These are phyloP conservation scores for Paecilomyces niveus DNA, from an alignment of 2,329 filamentous ascomycete species.

Conservation along the genomic window DNA sequence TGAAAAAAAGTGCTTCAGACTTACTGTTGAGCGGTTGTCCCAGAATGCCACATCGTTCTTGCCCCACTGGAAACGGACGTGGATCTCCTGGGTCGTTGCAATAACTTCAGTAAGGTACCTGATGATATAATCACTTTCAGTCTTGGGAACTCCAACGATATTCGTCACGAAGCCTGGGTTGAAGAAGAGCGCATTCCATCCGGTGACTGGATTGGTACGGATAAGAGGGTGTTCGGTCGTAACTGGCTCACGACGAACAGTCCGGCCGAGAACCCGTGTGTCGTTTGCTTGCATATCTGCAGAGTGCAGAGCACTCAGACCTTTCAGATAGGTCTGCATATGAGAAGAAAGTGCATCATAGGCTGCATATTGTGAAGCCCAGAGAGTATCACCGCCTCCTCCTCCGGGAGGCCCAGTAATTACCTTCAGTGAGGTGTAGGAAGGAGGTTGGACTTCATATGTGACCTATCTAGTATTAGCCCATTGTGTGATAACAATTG, in stretches of 20 bases:
- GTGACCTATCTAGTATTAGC: conserved; percentile 38
- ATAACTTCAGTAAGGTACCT: conserved; percentile 48
- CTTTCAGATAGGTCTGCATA: conserved; percentile 54
- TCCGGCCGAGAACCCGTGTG: conserved; percentile 43
- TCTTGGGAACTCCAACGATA: conserved; percentile 53
- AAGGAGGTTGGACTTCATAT: conserved; percentile 52
- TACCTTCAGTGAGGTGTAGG: conserved; percentile 51
- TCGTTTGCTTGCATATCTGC: conserved; percentile 49
- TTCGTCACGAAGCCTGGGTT: conserved; percentile 53
- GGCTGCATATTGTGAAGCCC: conserved; percentile 52
- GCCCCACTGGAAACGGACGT: conserved; percentile 60
- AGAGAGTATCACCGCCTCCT: conserved; percentile 51
- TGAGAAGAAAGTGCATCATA: conserved; percentile 50
- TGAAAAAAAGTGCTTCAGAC: conserved; percentile 7
- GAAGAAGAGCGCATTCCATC: conserved; percentile 56
- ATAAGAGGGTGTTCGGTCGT: conserved; percentile 51
- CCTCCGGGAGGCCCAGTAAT: conserved; percentile 48
- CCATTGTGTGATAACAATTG: not conserved
- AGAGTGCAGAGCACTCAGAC: conserved; percentile 50
- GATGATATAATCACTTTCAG: conserved; percentile 48
- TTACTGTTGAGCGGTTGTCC: conserved; percentile 55
- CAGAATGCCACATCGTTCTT: conserved; percentile 61
- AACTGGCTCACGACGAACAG: conserved; percentile 47
- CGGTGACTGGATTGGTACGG: conserved; percentile 54
- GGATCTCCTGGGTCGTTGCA: conserved; percentile 57